phyloP scores from a whole-genome alignment of 768 basidiomycete genomes.

The Lentinula aciculospora region DNA sequence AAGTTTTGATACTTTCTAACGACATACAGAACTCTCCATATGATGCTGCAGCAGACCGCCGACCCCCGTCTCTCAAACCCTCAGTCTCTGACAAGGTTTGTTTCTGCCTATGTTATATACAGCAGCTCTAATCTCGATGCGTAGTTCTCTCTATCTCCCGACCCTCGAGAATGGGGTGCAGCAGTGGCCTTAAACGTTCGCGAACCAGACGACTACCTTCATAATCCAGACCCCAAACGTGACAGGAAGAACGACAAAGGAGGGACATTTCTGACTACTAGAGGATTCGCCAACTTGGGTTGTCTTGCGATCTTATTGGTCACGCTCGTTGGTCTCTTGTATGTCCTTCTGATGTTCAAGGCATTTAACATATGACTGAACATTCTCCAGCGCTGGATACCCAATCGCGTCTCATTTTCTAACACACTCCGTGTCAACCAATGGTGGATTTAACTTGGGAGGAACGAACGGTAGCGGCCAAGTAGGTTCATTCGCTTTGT shows the following conservation, averaged over 20 bases:
- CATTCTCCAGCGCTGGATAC: conserved; percentile 26
- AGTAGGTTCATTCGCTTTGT: background rate
- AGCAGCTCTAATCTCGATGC: background rate
- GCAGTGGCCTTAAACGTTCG: background rate
- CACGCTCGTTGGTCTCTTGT: conserved; percentile 52
- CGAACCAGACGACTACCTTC: conserved; percentile 60
- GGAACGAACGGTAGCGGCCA: conserved; percentile 7
- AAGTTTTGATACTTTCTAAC: background rate
- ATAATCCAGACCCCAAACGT: conserved; percentile 54
- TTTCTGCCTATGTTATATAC: background rate
- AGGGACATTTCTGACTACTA: conserved; percentile 52
- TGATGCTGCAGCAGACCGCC: background rate
- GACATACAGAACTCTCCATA: background rate
- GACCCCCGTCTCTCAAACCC: background rate
- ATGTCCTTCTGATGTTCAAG: conserved; percentile 20
- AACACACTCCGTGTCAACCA: conserved; percentile 9
- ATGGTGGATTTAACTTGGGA: conserved; percentile 56
- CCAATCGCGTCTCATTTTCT: conserved; percentile 18
- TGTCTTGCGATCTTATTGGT: conserved; percentile 54
- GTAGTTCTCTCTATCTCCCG: conserved; percentile 9
- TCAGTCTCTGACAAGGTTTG: conserved; percentile 7
- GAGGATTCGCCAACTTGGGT: conserved; percentile 64
- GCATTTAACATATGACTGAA: background rate
- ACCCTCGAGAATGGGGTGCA: conserved; percentile 7
- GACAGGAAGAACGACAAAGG: conserved; percentile 49